A percentile compares a stretch with the other conserved stretches of the same genome.
phyloP scores from a whole-genome alignment of 2,329 filamentous ascomycete genomes.

The Domatiomyces catenatus region DNA sequence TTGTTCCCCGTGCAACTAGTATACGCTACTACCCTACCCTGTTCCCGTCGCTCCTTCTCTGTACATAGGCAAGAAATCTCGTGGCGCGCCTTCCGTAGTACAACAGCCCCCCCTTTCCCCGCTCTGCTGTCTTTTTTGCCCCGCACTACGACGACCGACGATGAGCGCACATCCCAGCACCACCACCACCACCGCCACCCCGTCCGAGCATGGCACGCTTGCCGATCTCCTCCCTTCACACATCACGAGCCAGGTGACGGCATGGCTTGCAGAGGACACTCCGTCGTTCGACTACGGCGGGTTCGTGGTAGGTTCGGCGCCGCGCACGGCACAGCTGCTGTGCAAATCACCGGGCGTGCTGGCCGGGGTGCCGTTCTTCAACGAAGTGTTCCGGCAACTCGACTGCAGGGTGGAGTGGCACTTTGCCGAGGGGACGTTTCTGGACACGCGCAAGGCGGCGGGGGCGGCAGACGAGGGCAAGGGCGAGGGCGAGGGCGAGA shows the following conservation, averaged over 20 bases:
- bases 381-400: constrained; percentile 80
- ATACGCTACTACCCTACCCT: too few relatives aligned
- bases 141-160: too few relatives aligned
- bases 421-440: constrained; percentile 53
- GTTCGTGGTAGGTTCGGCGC: constrained; percentile 71
- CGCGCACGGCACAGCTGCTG: constrained; percentile 50
- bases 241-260: constrained; percentile 16
- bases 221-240: constrained; percentile 16
- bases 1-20: too few relatives aligned
- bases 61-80: too few relatives aligned
- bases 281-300: constrained; percentile 95
- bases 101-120: too few relatives aligned
- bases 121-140: too few relatives aligned
- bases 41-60: too few relatives aligned
- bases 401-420: constrained; percentile 90
- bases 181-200: too few relatives aligned
- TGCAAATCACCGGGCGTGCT: constrained; percentile 63
- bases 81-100: too few relatives aligned
- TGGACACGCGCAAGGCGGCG: constrained; percentile 47
- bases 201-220: constrained; percentile 9
- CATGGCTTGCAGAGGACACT: constrained; percentile 91
- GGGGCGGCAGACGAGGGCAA: too few relatives aligned
- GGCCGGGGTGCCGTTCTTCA: constrained; percentile 85
- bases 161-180: not conserved
- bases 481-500: too few relatives aligned